phyloP scores from a whole-genome alignment of 108 stramenopile species.

The Schizochytrium sp. region DNA sequence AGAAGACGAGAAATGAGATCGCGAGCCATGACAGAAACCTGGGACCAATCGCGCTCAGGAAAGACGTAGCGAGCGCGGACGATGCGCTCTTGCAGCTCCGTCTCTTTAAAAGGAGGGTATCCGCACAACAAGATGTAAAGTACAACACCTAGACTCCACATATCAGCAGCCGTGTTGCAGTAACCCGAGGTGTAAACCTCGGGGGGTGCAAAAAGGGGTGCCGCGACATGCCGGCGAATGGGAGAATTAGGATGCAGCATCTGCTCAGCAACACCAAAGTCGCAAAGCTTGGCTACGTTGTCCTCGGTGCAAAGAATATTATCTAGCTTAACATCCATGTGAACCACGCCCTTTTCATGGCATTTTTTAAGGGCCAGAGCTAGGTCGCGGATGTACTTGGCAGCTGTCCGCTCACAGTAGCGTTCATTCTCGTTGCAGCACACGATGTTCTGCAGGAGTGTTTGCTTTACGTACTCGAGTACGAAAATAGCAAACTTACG shows the following conservation, averaged over 20 bases:
- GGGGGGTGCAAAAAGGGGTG: constrained; percentile 23
- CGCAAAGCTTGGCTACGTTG: constrained; percentile 58
- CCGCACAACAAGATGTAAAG: constrained; percentile 69
- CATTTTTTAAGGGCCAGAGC: not conserved
- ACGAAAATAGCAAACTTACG: constrained; percentile 48
- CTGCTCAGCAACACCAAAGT: constrained; percentile 56
- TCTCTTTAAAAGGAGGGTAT: constrained; percentile 69
- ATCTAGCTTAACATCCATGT: constrained; percentile 53
- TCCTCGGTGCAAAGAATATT: constrained; percentile 21
- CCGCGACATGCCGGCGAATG: constrained; percentile 30
- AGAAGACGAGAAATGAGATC: constrained; percentile 84
- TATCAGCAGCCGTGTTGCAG: constrained; percentile 44
- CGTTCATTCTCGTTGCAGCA: constrained; percentile 29
- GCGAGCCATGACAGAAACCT: constrained; percentile 85
- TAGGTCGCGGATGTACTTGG: constrained; percentile 43
- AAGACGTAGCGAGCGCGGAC: constrained; percentile 69
- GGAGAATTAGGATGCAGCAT: constrained; percentile 37
- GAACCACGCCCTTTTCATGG: constrained; percentile 7
- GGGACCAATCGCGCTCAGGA: constrained; percentile 87
- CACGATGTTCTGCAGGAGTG: constrained; percentile 35
- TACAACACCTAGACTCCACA: constrained; percentile 68
- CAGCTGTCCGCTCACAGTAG: constrained; percentile 46
- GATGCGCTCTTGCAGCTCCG: constrained; percentile 59
- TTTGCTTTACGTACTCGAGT: constrained; percentile 32
- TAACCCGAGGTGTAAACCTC: constrained; percentile 1